Evolutionary conservation across 1,139 yeast species (phyloP), one percentile per base, ranked within the genome.

Genomic region (Kodamaea anthophila): DNA sequence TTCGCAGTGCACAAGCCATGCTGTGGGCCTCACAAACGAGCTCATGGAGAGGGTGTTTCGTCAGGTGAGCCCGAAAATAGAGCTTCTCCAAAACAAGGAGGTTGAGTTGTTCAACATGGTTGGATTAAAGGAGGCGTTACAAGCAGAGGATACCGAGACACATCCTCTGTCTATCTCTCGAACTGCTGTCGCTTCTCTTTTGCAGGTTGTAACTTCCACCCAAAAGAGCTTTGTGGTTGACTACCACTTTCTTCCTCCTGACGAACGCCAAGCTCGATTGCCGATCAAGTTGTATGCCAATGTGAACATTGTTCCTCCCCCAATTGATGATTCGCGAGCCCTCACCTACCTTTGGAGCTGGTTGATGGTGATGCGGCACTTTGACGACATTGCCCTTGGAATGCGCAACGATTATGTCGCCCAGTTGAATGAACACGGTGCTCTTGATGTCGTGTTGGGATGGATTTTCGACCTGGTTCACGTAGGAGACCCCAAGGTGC

Each of bases 331-430:
- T n/a, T 37, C 41, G 11, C 44, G 41, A 2, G 55, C 64, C 16
- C 50, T 68, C 24, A 60, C 57, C 23, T 83, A 73, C 46, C 46
- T 84, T 26, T 77, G 86, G 77, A 61, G 77, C 25, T 87, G 96
- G 94, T 58, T 60, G 34, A 55, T 85, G 33, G 52, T 83, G 0
- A 67, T 83, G 40, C 60, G 59, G 18, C 77, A 77, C 48, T 83
- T 87, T 47, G 69, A 72, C 32, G 76, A 77, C 36, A 71, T 83
- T 5, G 75, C 93, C 1, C 73, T 74, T 41, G 71, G 74, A 24
- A 65, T 85, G 41, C 65, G 88, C 34, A 68, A 72, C 27, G 64
- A 68, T 27, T 82, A 81, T 44, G 66, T 81, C 22, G 59, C 60
- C 15, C 80, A 80, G 40, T 52, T 86, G 33, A 67, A 65, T 35